Conservation (phyloP, 345 rosid genomes). For the Sisymbrium irio region DNA sequence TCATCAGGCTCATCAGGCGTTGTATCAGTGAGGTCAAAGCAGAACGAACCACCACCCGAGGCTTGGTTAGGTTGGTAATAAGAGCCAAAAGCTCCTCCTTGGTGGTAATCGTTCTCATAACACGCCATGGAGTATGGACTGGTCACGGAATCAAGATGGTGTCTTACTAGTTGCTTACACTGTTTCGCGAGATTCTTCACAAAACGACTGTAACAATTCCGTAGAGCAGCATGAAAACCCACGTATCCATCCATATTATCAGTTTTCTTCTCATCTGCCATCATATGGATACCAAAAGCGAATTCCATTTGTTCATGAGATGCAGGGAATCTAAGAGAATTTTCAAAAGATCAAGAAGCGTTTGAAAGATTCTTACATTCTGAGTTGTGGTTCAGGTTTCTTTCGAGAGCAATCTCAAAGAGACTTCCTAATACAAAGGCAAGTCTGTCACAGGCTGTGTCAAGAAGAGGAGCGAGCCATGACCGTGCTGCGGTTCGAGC, state of each 20-base stretch:
- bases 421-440: slow-evolving; percentile 84
- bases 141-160: slow-evolving; percentile 94
- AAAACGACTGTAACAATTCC: slow-evolving; percentile 70
- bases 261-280: slow-evolving; percentile 56
- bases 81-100: slow-evolving; percentile 56
- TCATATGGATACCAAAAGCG: slow-evolving; percentile 1
- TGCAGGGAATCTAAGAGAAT: not conserved
- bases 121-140: slow-evolving; percentile 93
- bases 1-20: slow-evolving; percentile 52
- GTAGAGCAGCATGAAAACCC: slow-evolving; percentile 85
- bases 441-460: slow-evolving; percentile 90
- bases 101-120: slow-evolving; percentile 66
- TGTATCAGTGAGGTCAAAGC: slow-evolving; percentile 68
- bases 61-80: slow-evolving; percentile 46
- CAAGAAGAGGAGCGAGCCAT: slow-evolving; percentile 98
- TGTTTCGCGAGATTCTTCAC: slow-evolving; percentile 76
- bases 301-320: not conserved
- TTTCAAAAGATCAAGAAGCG: slow-evolving; percentile 9
- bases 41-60: slow-evolving; percentile 55
- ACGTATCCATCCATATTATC: slow-evolving; percentile 84
- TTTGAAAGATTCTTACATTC: slow-evolving; percentile 55
- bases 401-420: slow-evolving; percentile 86
- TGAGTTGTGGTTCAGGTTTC: slow-evolving; percentile 57
- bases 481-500: slow-evolving; percentile 93
- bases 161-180: slow-evolving; percentile 84